Evolutionary conservation across 352 stramenopile species (phyloP).

Genomic region (Phytophthora megakarya): DNA sequence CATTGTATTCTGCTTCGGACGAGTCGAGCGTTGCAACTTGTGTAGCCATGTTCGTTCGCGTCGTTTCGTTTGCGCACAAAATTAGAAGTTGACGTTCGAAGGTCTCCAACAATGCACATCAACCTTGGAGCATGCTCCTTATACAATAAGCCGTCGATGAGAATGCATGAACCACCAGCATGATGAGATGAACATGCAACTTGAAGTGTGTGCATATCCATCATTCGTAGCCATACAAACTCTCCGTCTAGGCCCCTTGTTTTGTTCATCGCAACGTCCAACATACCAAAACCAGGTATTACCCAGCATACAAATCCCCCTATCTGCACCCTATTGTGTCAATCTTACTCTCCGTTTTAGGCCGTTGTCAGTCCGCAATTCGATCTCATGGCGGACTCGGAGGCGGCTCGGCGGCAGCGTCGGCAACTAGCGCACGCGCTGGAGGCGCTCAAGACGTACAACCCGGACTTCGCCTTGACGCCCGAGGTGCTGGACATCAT

Average conservation of each 20-base stretch:
- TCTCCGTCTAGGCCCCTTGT: neutral
- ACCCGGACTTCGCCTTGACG: constrained; percentile 83
- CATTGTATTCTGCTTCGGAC: constrained; percentile 37
- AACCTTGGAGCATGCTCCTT: no score
- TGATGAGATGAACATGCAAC: neutral
- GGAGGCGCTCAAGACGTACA: constrained; percentile 75
- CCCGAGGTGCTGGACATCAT: constrained; percentile 83
- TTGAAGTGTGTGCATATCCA: constrained; percentile 6
- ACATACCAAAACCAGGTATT: neutral
- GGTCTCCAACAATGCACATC: constrained; percentile 2
- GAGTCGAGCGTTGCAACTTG: neutral
- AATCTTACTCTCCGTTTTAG: constrained; percentile 4
- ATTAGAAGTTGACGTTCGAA: constrained; percentile 22
- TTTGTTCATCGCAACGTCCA: neutral
- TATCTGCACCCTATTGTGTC: constrained; percentile 1
- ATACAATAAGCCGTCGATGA: no score
- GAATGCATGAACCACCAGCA: no score
- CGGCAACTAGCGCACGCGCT: constrained; percentile 55
- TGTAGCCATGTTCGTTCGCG: constrained; percentile 29
- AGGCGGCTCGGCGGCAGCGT: constrained; percentile 22
- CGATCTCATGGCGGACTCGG: neutral
- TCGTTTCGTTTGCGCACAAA: constrained; percentile 38
- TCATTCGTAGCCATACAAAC: neutral
- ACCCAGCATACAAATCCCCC: neutral
- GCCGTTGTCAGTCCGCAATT: neutral